Evolutionary conservation across 1,284 basidiomycete genomes (phyloP).

Genomic region (Neolentinus lepideus): DNA sequence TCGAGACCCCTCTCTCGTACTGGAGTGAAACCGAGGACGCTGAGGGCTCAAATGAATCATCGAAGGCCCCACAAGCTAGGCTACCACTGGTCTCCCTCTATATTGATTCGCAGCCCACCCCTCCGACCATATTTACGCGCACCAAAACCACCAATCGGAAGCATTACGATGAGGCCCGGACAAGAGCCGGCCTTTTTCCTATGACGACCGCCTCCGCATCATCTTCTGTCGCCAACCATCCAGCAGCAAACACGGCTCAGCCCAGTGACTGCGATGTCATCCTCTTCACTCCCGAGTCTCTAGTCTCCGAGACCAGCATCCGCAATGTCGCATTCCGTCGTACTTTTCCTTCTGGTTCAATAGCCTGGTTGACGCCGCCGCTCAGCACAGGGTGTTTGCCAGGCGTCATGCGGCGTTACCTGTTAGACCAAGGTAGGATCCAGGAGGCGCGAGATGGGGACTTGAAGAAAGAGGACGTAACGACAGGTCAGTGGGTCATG

Average conservation of each 20-base stretch:
- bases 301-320: constrained; percentile 58
- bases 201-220: constrained; percentile 16
- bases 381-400: constrained; percentile 55
- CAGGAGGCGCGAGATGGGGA: constrained; percentile 33
- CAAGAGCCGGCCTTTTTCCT: constrained; percentile 38
- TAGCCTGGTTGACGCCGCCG: constrained; percentile 58
- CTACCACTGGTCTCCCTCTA: constrained; percentile 30
- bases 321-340: constrained; percentile 64
- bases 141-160: constrained; percentile 64
- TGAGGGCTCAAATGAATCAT: constrained; percentile 11
- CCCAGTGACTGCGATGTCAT: constrained; percentile 42
- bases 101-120: constrained; percentile 47
- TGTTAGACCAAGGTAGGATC: constrained; percentile 53
- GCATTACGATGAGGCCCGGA: constrained; percentile 54
- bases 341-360: constrained; percentile 13
- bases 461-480: constrained; percentile 36
- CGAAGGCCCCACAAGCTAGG: constrained; percentile 7
- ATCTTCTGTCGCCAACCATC: neutral
- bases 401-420: constrained; percentile 58
- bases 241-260: constrained; percentile 15
- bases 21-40: neutral
- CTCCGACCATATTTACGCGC: constrained; percentile 45
- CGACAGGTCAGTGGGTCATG: constrained; percentile 53
- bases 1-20: neutral
- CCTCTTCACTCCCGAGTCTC: constrained; percentile 43